Evolutionary conservation across 495 filamentous ascomycete species (phyloP).

Genomic region (Chaetomium tenue): DNA sequence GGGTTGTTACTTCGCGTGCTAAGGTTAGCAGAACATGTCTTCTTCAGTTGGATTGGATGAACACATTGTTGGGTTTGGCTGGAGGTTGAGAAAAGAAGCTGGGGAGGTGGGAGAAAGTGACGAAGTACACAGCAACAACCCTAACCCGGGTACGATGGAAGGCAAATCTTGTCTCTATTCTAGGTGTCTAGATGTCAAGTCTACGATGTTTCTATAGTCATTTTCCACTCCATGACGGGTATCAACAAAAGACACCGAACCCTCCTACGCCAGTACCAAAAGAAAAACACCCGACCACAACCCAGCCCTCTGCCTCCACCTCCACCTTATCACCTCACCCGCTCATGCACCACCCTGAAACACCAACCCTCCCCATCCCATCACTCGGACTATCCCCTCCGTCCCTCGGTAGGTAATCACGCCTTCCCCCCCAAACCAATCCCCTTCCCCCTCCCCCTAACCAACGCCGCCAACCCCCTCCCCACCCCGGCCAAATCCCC

Average conservation of each 20-base stretch:
- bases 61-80: too few relatives aligned
- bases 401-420: background rate
- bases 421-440: slow-evolving; percentile 50
- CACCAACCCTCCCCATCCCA: background rate
- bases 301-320: too few relatives aligned
- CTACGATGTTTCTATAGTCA: background rate
- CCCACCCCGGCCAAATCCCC: slow-evolving; percentile 85
- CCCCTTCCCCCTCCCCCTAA: slow-evolving; percentile 64
- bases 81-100: too few relatives aligned
- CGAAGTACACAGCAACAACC: too few relatives aligned
- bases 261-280: background rate
- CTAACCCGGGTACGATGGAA: too few relatives aligned
- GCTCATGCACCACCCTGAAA: background rate
- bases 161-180: too few relatives aligned
- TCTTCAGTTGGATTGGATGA: too few relatives aligned
- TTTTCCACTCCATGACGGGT: background rate
- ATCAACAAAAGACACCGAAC: background rate
- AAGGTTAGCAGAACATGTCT: too few relatives aligned
- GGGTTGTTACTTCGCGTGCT: too few relatives aligned
- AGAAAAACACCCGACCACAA: background rate
- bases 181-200: background rate
- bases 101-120: too few relatives aligned
- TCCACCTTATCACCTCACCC: background rate
- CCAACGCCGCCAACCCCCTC: slow-evolving; percentile 64
- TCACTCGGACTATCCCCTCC: background rate